Evolutionary conservation across 208 protist species (phyloP), one percentile per base, ranked within the genome.

Genomic region (Crithidia bombi): DNA sequence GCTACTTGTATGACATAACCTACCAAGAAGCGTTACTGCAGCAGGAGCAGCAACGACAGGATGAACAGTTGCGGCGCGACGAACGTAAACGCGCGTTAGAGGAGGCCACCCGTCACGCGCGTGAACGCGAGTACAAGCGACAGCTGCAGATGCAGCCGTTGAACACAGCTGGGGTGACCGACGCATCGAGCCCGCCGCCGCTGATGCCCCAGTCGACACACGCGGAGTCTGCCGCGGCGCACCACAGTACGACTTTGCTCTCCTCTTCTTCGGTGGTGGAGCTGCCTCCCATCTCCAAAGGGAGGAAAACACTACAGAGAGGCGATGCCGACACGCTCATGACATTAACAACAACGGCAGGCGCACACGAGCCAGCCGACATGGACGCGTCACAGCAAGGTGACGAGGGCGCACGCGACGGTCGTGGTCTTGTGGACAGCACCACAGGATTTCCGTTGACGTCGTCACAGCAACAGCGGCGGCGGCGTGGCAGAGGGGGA

Each of bases 1-100:
- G 92, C 15, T 95, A 95, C 51, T 59, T 96, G 36, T 96, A 95
- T 65, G 92, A 96, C 61, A 69, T 94, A 57, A 90, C 72, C 59
- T 94, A 93, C 66, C 64, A 67, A 6, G 83, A 90, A 44, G 36
- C 81, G 36, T 25, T 78, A n/a, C 4, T 46, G n/a, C 21, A 54
- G 33, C 64, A 69, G 39, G 57, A 77, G 41, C 61, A 65, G 21
- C 43, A 65, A 41, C 46, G 61, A n/a, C 51, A 44, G 50, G 71
- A 76, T 63, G 69, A 73, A 33, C 55, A 26, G 69, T 49, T 41
- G 47, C 65, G 69, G 25, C 61, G 36, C 14, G 70, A 61, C 19
- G 61, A 51, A 5, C 71, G 65, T 28, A 25, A 41, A 38, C 71
- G 71, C 6, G 56, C 56, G 12, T 35, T 76, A 2, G 70, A 62